Base-by-base conservation (phyloP, 2,329 filamentous ascomycete genomes). In the Aspergillus arachidicola region DNA sequence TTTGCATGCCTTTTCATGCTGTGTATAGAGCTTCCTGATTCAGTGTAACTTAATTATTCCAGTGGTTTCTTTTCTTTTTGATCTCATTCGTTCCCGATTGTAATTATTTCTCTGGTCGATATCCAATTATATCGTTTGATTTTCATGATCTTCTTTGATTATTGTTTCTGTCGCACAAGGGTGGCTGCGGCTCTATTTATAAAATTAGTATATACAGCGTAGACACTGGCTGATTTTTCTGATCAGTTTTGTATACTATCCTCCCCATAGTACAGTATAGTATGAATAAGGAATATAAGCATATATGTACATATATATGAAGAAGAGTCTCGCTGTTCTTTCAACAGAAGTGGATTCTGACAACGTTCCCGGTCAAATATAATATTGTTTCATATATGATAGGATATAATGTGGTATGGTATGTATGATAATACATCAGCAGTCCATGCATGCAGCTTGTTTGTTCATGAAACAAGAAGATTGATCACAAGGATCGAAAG, bases 21-120 rank as follows among this genome's bases (percentile, higher is more conserved):
- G 48, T 60, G 61, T 60, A 60, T 60, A 63, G 61, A 60, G 51
- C 48, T 54, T 38, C 41, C 57, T 41, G 30, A 55, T 51, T 43
- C 58, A 48, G 45, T 58, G 55, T 57, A 65, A 51, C 48, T 32
- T 51, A 51, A n/a, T 51, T 32, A 48, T 16, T 16, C 28, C 21
- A 21, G 16, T 34, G 11, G 23, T 23, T 11, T 34, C 9, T 46
- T 46, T 46, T 23, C 21, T 46, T 46, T 46, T 12, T 23, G 10
- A 10, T 23, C 2, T 21, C 43, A 23, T 46, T 46, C 1, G n/a
- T 23, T 16, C n/a, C n/a, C 11, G 11, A 4, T 3, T 46, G 23
- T 26, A 28, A 16, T 26, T 48, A 48, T 48, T 26, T 26, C 12
- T 48, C n/a, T 48, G 21, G 11, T 16, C 45, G 6, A 48, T 28